Evolutionary conservation across 129 eudicot species (phyloP), one percentile per base, ranked within the genome.

Genomic region (Dittrichia graveolens): DNA sequence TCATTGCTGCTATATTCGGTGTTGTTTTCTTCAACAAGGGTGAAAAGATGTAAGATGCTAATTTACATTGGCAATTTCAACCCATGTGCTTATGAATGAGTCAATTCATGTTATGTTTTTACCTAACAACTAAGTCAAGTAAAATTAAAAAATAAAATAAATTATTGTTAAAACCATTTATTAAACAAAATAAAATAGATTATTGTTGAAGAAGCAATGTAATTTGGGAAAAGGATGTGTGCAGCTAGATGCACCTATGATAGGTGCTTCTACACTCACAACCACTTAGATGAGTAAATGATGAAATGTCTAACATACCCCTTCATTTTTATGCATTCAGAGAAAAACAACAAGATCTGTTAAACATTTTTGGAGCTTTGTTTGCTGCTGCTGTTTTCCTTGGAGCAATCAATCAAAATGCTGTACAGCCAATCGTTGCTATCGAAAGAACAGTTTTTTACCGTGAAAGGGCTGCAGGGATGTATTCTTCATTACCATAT

Each of bases 401-500:
- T 56, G 97, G 97, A 56, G 74, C 86, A 37, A 83, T 67, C 44
- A 92, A 92, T 57, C 81, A 86, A 70, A 70, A 81, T 49, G 82
- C 96, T 3, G 88, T 92, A 9, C 96, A 86, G 47, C 94, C 96
- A 13, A 79, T 89, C 8, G 85, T 92, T 55, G 82, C 86, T 14
- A 72, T 73, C 38, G 96, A 92, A 43, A 83, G 96, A 81, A 89
- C 89, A 0, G 96, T 92, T 45, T 89, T 89, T 74, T 92, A 92
- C 63, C 76, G 97, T 5, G 97, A 92, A 76, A 80, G 85, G 80
- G 92, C 91, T 38, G 92, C 93, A 13, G 97, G 97, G 75, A 88
- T 91, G 97, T 88, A 84, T 82, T 88, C 96, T 0, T 92, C 98
- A 0, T 75, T 89, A 58, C 97, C 96, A 14, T 92, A 89, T 73